phyloP scores from a whole-genome alignment of 441 rosid species.

The Gossypium davidsonii region DNA sequence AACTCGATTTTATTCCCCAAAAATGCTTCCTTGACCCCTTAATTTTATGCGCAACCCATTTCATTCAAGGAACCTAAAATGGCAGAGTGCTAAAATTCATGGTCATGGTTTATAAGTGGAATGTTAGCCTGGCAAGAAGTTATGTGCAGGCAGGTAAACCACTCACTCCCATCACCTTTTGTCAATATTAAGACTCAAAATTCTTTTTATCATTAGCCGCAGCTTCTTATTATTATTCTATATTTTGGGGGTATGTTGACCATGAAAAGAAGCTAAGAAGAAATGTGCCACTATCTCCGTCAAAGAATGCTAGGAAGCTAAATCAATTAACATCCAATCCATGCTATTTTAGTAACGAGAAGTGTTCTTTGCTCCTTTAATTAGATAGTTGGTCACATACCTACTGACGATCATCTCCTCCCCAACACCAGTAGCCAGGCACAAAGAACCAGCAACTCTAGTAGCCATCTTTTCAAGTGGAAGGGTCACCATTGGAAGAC shows the following conservation, averaged over 20 bases:
- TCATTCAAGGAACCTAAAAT: not conserved
- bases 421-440: conserved; percentile 92
- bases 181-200: not conserved
- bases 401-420: conserved; percentile 95
- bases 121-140: not conserved
- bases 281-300: not conserved
- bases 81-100: not conserved
- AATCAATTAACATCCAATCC: not conserved
- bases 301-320: not conserved
- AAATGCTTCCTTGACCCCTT: not conserved
- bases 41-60: not conserved
- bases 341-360: not conserved
- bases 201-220: not conserved
- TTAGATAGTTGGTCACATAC: conserved; percentile 25
- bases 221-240: not conserved
- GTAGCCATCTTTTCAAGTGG: conserved; percentile 99
- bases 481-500: conserved; percentile 88
- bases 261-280: not conserved
- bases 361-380: not conserved
- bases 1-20: not conserved
- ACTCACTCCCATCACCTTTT: not conserved
- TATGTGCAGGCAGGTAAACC: not conserved
- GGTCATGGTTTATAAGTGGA: not conserved
- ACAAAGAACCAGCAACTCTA: conserved; percentile 94
- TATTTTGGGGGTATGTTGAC: not conserved